Percentiles rank a stretch among this genome's conserved stretches.
phyloP scores from a whole-genome alignment of 768 basidiomycete species.

The Tricholoma flavovirens region DNA sequence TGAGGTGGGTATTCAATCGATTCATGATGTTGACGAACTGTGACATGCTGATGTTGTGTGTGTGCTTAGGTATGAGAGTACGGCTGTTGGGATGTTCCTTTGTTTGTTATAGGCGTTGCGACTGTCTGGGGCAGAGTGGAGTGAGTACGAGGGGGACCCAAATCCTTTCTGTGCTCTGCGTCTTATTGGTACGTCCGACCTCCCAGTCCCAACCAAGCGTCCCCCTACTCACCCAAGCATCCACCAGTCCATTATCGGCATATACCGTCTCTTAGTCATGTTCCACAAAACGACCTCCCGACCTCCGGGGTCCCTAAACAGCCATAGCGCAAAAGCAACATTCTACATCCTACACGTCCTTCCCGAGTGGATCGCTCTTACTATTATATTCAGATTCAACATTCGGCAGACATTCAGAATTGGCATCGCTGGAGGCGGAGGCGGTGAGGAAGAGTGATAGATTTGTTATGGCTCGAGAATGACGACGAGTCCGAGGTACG shows the following conservation, averaged over 20 bases:
- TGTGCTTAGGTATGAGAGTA: constrained; percentile 26
- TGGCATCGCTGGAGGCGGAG: constrained; percentile 22
- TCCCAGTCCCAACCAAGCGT: neutral
- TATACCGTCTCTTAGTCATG: constrained; percentile 39
- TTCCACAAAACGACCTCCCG: constrained; percentile 23
- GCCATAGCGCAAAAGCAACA: constrained; percentile 26
- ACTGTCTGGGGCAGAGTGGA: constrained; percentile 20
- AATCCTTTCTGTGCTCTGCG: constrained; percentile 17
- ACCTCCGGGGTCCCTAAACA: constrained; percentile 29
- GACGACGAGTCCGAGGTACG: too few relatives aligned
- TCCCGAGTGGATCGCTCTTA: constrained; percentile 35
- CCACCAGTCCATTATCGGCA: constrained; percentile 24
- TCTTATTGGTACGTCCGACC: constrained; percentile 31
- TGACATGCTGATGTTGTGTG: constrained; percentile 2
- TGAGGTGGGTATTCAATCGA: constrained; percentile 18
- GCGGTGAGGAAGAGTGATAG: neutral
- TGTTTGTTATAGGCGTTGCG: constrained; percentile 8
- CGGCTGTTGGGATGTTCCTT: constrained; percentile 15
- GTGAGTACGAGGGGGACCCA: constrained; percentile 16
- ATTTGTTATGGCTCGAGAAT: too few relatives aligned
- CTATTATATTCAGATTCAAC: constrained; percentile 25
- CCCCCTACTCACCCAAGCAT: neutral
- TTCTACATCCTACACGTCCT: constrained; percentile 43
- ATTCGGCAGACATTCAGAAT: constrained; percentile 29
- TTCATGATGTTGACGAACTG: too few relatives aligned